A percentile compares a stretch with the other conserved stretches of the same genome.
These are phyloP conservation scores for Trichoderma parareesei DNA, from an alignment of 495 filamentous ascomycete species.

Conservation along the genomic window DNA sequence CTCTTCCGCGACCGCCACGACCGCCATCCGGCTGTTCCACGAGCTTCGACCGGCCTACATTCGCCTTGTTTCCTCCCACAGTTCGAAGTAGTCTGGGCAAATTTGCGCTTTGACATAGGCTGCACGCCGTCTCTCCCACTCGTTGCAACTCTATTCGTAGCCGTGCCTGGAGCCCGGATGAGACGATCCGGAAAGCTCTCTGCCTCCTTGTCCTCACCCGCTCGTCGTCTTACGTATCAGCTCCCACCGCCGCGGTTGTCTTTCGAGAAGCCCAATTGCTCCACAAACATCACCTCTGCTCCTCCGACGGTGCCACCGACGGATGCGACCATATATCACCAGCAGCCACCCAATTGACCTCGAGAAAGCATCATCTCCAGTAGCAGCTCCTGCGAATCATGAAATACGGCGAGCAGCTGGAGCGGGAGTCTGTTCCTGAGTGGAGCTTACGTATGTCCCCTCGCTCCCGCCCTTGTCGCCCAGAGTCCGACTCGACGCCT, in stretches of 20 bases:
- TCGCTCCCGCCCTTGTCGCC: neutral
- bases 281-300: neutral
- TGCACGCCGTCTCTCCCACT: neutral
- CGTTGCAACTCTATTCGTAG: conserved; percentile 4
- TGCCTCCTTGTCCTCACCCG: neutral
- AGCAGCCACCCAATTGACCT: neutral
- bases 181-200: neutral
- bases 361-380: neutral
- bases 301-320: neutral
- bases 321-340: neutral
- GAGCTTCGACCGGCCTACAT: neutral
- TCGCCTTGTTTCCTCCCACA: neutral
- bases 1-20: neutral
- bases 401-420: conserved; percentile 69
- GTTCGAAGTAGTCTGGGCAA: neutral
- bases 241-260: neutral
- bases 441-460: conserved; percentile 70
- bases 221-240: neutral
- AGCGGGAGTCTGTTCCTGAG: conserved; percentile 75
- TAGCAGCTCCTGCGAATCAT: conserved; percentile 25
- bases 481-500: neutral
- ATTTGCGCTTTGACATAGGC: neutral
- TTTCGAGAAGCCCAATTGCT: neutral
- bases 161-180: neutral
- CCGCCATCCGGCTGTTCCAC: neutral